These are phyloP conservation scores for Bacidia gigantensis DNA, from an alignment of 495 filamentous ascomycete genomes.

Conservation along the genomic window DNA sequence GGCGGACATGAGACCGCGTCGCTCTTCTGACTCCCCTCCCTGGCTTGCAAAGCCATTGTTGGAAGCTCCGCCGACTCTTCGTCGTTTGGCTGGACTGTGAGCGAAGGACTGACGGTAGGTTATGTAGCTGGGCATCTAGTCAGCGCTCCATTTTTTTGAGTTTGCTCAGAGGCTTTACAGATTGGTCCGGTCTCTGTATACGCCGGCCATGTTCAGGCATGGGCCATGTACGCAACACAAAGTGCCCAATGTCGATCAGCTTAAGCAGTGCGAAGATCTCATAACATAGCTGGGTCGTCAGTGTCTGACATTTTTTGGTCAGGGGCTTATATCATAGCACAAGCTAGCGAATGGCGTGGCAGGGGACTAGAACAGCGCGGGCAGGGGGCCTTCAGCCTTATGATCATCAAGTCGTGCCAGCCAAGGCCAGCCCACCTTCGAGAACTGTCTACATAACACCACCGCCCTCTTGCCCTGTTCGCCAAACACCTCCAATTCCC, in stretches of 20 bases:
- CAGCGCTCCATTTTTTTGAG: too few relatives aligned
- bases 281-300: neutral
- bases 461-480: neutral
- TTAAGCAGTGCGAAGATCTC: too few relatives aligned
- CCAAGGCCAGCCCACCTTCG: neutral
- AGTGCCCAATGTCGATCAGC: too few relatives aligned
- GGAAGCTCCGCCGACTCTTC: conserved; percentile 46
- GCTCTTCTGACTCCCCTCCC: conserved; percentile 54
- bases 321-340: neutral
- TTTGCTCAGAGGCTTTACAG: conserved; percentile 40
- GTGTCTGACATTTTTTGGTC: conserved; percentile 1
- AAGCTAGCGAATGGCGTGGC: neutral
- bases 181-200: conserved; percentile 98
- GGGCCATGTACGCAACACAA: too few relatives aligned
- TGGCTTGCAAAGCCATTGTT: conserved; percentile 62
- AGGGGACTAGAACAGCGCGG: neutral
- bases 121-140: conserved; percentile 64
- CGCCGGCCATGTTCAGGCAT: conserved; percentile 31
- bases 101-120: conserved; percentile 97
- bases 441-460: neutral
- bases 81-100: conserved; percentile 82
- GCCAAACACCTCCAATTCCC: too few relatives aligned
- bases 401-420: neutral
- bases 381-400: neutral
- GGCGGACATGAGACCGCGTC: conserved; percentile 70